Evolutionary conservation across 345 rosid genomes (phyloP).

Genomic region (Eucalyptus pauciflora): DNA sequence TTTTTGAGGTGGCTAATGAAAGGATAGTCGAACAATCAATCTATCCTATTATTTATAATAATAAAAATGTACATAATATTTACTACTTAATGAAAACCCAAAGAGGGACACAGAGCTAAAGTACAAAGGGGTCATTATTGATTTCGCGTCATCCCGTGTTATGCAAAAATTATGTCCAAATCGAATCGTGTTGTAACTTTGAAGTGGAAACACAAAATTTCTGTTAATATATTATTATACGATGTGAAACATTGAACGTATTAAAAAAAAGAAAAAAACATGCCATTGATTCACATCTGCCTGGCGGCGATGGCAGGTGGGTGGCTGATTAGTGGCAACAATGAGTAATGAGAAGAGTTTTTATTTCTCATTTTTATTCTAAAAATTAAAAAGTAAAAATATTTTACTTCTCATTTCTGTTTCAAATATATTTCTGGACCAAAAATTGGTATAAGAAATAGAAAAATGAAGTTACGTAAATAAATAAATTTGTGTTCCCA

Average conservation of each 20-base stretch:
- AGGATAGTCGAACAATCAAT: background rate
- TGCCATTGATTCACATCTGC: background rate
- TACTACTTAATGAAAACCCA: background rate
- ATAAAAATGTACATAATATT: too few species aligned
- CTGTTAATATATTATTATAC: background rate
- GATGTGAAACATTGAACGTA: background rate
- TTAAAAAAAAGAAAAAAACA: background rate
- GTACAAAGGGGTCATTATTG: background rate
- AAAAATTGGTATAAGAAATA: too few species aligned
- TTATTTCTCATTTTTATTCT: too few species aligned
- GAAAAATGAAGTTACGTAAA: too few species aligned
- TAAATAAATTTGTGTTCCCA: too few species aligned
- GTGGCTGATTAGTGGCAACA: too few species aligned
- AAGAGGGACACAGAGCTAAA: background rate
- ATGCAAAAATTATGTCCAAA: background rate
- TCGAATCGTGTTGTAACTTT: background rate
- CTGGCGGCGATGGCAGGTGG: too few species aligned
- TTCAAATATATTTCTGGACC: too few species aligned
- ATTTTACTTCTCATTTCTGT: too few species aligned
- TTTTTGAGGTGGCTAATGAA: background rate
- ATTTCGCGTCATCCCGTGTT: background rate
- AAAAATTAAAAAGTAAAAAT: too few species aligned
- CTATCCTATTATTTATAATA: background rate
- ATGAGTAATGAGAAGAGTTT: accelerated
- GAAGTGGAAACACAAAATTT: background rate